Conservation (phyloP, 129 eudicot genomes). For the Rutidosis leptorrhynchoides region DNA sequence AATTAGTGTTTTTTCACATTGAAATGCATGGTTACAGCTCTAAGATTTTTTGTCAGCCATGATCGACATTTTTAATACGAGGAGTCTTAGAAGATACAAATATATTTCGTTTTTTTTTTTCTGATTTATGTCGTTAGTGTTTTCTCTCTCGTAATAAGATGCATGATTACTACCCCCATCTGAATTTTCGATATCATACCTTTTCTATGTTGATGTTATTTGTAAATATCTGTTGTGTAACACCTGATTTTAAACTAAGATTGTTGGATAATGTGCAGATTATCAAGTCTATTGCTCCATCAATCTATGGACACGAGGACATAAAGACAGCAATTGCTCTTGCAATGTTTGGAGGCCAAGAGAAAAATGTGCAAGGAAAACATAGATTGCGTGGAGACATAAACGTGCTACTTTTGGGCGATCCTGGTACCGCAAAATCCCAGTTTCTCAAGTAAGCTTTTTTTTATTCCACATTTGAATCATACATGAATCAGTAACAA, state of each 20-base stretch:
- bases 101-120: background rate
- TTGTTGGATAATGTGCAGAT: constrained; percentile 45
- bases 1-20: background rate
- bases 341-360: constrained; percentile 99
- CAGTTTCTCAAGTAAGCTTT: constrained; percentile 85
- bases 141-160: background rate
- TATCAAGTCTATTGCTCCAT: constrained; percentile 92
- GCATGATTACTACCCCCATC: background rate
- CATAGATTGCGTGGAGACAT: constrained; percentile 89
- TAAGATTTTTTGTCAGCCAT: background rate
- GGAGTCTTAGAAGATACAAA: background rate
- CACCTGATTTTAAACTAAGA: background rate
- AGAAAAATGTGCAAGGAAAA: constrained; percentile 86
- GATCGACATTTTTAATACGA: background rate
- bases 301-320: constrained; percentile 96
- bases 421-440: constrained; percentile 98
- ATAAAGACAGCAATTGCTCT: constrained; percentile 93
- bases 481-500: background rate
- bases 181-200: background rate
- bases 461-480: background rate
- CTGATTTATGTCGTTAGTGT: background rate
- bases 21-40: constrained; percentile 3
- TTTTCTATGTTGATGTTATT: background rate
- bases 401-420: constrained; percentile 88
- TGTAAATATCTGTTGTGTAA: background rate